Evolutionary conservation across 306 rosid genomes (phyloP).

Genomic region (Prunus padus): DNA sequence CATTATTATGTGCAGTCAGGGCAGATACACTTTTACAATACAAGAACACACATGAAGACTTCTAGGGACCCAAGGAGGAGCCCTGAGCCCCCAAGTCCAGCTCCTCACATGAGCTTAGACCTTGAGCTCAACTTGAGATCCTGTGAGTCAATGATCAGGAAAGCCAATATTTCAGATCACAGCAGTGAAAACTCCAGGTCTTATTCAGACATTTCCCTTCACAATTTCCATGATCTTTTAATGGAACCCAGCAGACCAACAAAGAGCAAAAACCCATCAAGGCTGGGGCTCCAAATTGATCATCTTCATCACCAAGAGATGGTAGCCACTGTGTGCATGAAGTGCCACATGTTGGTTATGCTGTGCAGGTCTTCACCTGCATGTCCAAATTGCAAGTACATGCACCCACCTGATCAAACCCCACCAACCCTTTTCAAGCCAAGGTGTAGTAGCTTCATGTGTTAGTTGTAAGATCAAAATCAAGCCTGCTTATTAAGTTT

Average conservation of each 20-base stretch:
- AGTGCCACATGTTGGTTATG: slow-evolving; percentile 88
- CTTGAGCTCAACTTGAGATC: slow-evolving; percentile 75
- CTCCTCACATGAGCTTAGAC: slow-evolving; percentile 55
- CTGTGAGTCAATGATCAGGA: slow-evolving; percentile 44
- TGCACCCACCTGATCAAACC: slow-evolving; percentile 64
- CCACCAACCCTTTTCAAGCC: slow-evolving; percentile 57
- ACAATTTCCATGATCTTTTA: slow-evolving; percentile 13
- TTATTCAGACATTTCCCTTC: slow-evolving; percentile 7
- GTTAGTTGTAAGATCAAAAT: slow-evolving; percentile 21
- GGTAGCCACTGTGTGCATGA: slow-evolving; percentile 87
- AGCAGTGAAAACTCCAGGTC: not conserved
- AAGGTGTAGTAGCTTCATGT: slow-evolving; percentile 47
- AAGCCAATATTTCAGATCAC: not conserved
- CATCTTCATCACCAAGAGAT: slow-evolving; percentile 41
- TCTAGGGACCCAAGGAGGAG: slow-evolving; percentile 48
- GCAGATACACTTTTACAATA: slow-evolving; percentile 62
- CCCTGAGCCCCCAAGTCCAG: slow-evolving; percentile 22
- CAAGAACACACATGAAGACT: slow-evolving; percentile 56
- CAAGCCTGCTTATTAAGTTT: not conserved
- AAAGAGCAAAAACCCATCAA: slow-evolving; percentile 37
- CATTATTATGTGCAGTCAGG: slow-evolving; percentile 56
- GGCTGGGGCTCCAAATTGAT: slow-evolving; percentile 43
- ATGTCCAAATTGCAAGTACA: slow-evolving; percentile 94
- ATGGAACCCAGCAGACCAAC: slow-evolving; percentile 28
- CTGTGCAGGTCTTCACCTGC: slow-evolving; percentile 80